Evolutionary conservation across 768 basidiomycete species (phyloP).

Genomic region (Pleurotus salmoneostramineus): DNA sequence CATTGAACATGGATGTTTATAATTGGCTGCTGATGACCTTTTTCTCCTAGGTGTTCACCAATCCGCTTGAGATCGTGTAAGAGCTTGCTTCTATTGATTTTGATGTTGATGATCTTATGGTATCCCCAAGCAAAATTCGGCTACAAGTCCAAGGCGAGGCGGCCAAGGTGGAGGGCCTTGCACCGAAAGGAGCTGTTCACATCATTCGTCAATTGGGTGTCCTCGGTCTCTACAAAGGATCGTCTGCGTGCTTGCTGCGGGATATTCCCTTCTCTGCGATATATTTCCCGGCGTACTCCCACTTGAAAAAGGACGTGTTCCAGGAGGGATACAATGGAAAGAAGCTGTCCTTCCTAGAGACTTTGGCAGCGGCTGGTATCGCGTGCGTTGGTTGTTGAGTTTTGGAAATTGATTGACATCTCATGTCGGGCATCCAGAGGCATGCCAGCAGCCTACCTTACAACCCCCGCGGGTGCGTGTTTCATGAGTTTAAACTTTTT

Average conservation of each 20-base stretch:
- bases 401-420: constrained; percentile 22
- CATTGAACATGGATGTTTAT: not conserved
- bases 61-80: constrained; percentile 94
- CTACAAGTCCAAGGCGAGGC: constrained; percentile 95
- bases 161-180: constrained; percentile 78
- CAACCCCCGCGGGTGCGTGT: constrained; percentile 78
- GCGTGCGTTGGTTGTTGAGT: constrained; percentile 51
- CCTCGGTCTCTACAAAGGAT: constrained; percentile 89
- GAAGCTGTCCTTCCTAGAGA: constrained; percentile 86
- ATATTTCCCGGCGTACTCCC: constrained; percentile 85
- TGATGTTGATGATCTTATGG: constrained; percentile 5
- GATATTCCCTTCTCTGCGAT: constrained; percentile 98
- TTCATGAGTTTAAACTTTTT: constrained; percentile 5
- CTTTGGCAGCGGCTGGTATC: constrained; percentile 75
- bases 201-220: constrained; percentile 92
- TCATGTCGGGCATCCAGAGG: constrained; percentile 52
- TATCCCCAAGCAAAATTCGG: constrained; percentile 66
- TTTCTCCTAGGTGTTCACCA: constrained; percentile 80
- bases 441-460: constrained; percentile 95
- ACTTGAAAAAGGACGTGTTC: constrained; percentile 92
- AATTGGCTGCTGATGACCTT: constrained; percentile 9
- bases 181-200: constrained; percentile 83
- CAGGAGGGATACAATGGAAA: constrained; percentile 95
- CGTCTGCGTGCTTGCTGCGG: constrained; percentile 87
- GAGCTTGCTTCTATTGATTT: constrained; percentile 17